Percentiles rank a stretch among this genome's conserved stretches.
phyloP scores from a whole-genome alignment of 2,329 filamentous ascomycete species.

The Ascochyta viciae-villosae region DNA sequence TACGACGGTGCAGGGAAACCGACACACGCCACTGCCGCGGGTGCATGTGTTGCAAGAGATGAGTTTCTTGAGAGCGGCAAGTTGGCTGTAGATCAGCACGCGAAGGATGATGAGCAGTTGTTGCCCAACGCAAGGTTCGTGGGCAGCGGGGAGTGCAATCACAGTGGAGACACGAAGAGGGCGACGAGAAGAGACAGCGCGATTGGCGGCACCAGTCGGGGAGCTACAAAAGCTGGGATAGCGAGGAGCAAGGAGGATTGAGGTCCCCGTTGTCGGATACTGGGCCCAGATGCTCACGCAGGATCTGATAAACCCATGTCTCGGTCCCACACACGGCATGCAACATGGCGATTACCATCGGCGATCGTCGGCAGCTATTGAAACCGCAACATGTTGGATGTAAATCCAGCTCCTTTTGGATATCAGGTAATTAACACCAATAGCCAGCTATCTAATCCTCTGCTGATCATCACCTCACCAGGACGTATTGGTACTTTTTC shows the following conservation, averaged over 20 bases:
- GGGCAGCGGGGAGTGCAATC: not conserved
- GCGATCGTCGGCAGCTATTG: not conserved
- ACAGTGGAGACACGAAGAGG: not conserved
- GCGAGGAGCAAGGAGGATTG: constrained; percentile 1
- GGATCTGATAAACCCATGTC: not conserved
- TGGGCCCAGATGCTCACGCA: not conserved
- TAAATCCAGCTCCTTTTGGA: not conserved
- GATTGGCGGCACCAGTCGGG: not conserved
- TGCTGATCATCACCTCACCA: not conserved
- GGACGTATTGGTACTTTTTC: constrained; percentile 4
- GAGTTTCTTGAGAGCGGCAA: not conserved
- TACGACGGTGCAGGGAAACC: constrained; percentile 33
- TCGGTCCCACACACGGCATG: not conserved
- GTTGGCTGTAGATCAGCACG: not conserved
- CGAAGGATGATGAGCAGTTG: constrained; percentile 5
- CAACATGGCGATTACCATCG: constrained; percentile 3
- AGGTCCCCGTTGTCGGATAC: constrained; percentile 1
- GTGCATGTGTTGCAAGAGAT: not conserved
- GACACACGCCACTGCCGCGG: constrained; percentile 6
- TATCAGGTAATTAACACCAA: not conserved
- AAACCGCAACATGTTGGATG: not conserved
- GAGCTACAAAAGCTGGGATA: not conserved
- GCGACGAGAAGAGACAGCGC: not conserved
- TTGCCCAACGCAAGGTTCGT: constrained; percentile 13
- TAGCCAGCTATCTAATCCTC: not conserved